Evolutionary conservation across 2,329 filamentous ascomycete species (phyloP), one percentile per base, ranked within the genome.

Genomic region (Fusarium compactum): DNA sequence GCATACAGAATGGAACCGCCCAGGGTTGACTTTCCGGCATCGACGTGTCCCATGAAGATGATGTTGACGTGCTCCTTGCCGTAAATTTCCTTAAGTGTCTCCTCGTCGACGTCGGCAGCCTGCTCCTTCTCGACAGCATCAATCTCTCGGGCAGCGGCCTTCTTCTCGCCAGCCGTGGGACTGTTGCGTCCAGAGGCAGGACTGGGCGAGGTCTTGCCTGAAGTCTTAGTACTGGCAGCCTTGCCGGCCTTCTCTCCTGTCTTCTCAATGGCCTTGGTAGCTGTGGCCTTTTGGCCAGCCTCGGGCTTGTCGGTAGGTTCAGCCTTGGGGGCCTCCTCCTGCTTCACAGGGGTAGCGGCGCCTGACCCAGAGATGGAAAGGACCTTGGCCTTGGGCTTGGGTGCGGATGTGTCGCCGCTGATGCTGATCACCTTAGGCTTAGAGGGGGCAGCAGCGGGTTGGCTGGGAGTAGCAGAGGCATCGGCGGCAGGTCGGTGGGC

Each of bases 31-130:
- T 99, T 99, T 75, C 96, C 96, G 55, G 96, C 96, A 84, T 99
- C 96, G 76, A 99, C 97, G 86, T 99, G 96, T 54, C 96, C 95
- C 78, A 98, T 92, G 83, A 98, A 98, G 72, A 98, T 97, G 74
- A 99, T 92, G 82, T 99, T 99, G 77, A 99, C 84, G 75, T 91
- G 89, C 78, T 91, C 94, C 82, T 98, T 98, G 79, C 96, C 96
- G 80, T 96, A 99, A 67, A 99, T 96, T 80, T 98, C 95, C 80
- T 94, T 93, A 65, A 99, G 84, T 0, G 94, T 95, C 27, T 87
- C 86, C 4, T 89, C 84, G 61, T 90, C 87, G 20, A 93, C 91
- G 78, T 93, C 91, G 24, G 91, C 91, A 5, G 88, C 85, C 79
- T 97, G 93, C 77, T 95, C 92, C 81, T 95, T 92, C 67, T 92